Percentiles rank a stretch among this genome's conserved stretches.
Evolutionary conservation across 331 rosid species (phyloP).

Genomic region (Dryas integrifolia): DNA sequence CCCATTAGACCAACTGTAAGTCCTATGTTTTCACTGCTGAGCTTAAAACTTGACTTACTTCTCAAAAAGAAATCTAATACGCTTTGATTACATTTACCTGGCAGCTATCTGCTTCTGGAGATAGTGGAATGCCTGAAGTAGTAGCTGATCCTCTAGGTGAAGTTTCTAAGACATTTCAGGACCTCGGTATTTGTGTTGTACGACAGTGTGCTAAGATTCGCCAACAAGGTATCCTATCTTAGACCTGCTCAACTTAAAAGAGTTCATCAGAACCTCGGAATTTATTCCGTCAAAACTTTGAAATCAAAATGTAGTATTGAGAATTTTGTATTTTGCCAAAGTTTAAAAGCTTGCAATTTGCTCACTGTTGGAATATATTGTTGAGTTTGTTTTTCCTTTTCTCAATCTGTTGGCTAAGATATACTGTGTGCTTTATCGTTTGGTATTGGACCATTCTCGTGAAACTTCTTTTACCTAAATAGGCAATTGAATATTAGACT

Average conservation of each 20-base stretch:
- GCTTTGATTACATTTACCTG: constrained; percentile 19
- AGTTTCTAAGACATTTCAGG: constrained; percentile 79
- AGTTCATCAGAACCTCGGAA: background rate
- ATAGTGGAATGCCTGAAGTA: constrained; percentile 93
- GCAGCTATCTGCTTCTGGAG: constrained; percentile 97
- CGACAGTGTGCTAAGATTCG: constrained; percentile 99
- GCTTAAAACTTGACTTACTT: too few species aligned
- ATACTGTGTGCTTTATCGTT: too few species aligned
- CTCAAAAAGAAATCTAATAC: too few species aligned
- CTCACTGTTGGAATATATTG: background rate
- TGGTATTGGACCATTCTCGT: too few species aligned
- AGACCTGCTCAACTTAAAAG: constrained; percentile 1
- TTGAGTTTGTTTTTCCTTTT: background rate
- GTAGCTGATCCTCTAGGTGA: constrained; percentile 91
- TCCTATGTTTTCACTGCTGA: background rate
- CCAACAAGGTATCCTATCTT: constrained; percentile 71
- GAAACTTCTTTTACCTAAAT: background rate
- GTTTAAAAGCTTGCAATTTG: background rate
- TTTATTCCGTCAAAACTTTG: background rate
- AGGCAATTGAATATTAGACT: background rate
- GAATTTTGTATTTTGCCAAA: background rate
- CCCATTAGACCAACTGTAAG: constrained; percentile 94
- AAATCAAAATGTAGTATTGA: background rate
- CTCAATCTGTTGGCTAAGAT: background rate
- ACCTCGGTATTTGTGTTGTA: constrained; percentile 86